Evolutionary conservation across 352 stramenopile genomes (phyloP), one percentile per base, ranked within the genome.

Genomic region (Pythium aristosporum): DNA sequence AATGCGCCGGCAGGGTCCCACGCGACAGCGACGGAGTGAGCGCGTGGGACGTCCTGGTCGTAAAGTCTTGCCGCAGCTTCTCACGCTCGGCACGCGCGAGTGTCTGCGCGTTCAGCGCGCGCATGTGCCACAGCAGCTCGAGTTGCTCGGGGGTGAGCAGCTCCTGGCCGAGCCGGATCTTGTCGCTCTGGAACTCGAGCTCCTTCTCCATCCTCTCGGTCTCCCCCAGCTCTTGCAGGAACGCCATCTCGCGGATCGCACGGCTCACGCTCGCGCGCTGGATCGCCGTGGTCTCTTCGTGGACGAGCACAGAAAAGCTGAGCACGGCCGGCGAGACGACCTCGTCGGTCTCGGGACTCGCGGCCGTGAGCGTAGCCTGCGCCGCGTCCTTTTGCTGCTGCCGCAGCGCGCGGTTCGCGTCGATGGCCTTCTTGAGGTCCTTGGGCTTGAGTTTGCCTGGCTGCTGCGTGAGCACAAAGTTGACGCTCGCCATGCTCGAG

Each of bases 401-500:
- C 1, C 74, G 76, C 23, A 95, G 72, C 23, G 74, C 69, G 23
- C 87, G 84, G 41, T 92, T 92, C 23, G 82, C 74, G 28, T 89
- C 78, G 51, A 97, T 96, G 11, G 88, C 86, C 42, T 85, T 83
- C 69, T 96, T 96, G 11, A 97, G 74, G 50, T 97, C 88, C 64
- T 96, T 96, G 9, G 86, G 89, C 36, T 94, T 94, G 32, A 97
- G 73, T 58, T 97, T 97, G 0, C 89, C 89, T 0, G 80, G 71
- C 58, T 96, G 77, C 74, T 97, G 90, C 37, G 89, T 97, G 20
- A 97, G 69, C 4, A 96, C 74, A 65, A 92, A 96, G 61, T 80
- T 96, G 55, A 92, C 85, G 25, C 80, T 76, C 28, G 75, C 60
- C 50, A 89, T 75, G 4, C 62, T 82, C 44, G 87, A 75, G 12